These are phyloP conservation scores for Xerocomus amazonicus DNA, from an alignment of 1,284 basidiomycete genomes.

Conservation along the genomic window DNA sequence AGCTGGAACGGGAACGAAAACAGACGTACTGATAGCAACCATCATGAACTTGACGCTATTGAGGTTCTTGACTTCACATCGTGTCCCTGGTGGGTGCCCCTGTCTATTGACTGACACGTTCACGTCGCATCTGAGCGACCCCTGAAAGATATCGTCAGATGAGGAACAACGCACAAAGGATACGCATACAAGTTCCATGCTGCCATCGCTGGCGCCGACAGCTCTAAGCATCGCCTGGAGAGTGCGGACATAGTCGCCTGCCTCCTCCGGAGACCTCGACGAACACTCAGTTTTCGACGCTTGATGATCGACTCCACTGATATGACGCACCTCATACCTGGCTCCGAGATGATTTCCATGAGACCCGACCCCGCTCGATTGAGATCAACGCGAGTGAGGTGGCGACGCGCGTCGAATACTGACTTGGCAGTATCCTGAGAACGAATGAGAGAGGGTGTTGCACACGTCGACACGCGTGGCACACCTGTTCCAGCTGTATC, in stretches of 20 bases:
- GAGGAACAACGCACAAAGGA: neutral
- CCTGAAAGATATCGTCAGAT: conserved; percentile 44
- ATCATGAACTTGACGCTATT: conserved; percentile 89
- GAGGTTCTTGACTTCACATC: conserved; percentile 97
- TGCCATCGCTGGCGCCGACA: conserved; percentile 88
- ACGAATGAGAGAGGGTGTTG: conserved; percentile 2
- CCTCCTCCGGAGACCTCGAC: conserved; percentile 83
- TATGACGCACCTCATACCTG: conserved; percentile 74
- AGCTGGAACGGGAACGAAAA: neutral
- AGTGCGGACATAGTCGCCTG: conserved; percentile 82
- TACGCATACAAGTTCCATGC: conserved; percentile 89
- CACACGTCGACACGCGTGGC: conserved; percentile 9
- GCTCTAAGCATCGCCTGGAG: conserved; percentile 82
- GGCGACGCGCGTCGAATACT: conserved; percentile 56
- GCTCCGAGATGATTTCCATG: conserved; percentile 95
- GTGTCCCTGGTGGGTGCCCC: conserved; percentile 70
- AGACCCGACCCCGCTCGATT: conserved; percentile 88
- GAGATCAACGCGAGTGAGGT: conserved; percentile 74
- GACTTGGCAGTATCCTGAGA: conserved; percentile 92
- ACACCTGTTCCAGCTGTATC: conserved; percentile 92
- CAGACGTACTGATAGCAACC: conserved; percentile 75
- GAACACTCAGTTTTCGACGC: neutral
- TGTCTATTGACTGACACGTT: conserved; percentile 85
- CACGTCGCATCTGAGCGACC: conserved; percentile 91
- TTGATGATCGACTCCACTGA: conserved; percentile 6